Evolutionary conservation across 768 basidiomycete species (phyloP).

Genomic region (Boletus patriciae): DNA sequence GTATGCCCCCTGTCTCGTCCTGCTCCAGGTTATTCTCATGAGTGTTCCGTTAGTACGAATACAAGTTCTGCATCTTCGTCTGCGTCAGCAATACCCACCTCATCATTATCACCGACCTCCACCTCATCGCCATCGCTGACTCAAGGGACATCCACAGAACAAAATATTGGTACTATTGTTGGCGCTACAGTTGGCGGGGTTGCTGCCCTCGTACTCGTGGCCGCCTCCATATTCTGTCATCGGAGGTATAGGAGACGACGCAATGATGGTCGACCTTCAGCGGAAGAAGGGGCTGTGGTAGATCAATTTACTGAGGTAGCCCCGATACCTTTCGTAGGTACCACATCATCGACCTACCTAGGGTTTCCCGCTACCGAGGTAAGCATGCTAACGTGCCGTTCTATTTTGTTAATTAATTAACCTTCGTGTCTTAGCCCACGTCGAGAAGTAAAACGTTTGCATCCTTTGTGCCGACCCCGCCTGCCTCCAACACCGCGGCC

Average conservation of each 20-base stretch:
- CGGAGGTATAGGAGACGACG: not conserved
- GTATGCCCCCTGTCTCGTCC: not conserved
- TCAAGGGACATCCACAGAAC: not conserved
- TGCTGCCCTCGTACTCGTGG: not conserved
- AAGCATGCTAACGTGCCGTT: not conserved
- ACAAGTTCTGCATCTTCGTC: too few relatives aligned
- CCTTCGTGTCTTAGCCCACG: not conserved
- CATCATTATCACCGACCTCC: not conserved
- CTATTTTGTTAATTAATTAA: not conserved
- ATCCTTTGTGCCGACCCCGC: not conserved
- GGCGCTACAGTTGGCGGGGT: slow-evolving; percentile 8
- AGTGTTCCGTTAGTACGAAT: not conserved
- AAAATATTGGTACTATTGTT: slow-evolving; percentile 1
- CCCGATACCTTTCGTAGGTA: not conserved
- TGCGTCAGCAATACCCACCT: not conserved
- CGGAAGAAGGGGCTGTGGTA: not conserved
- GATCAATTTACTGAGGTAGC: slow-evolving; percentile 3
- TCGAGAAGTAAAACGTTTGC: not conserved
- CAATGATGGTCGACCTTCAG: not conserved
- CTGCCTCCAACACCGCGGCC: not conserved
- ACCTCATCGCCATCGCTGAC: too few relatives aligned
- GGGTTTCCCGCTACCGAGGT: not conserved
- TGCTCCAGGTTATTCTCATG: not conserved
- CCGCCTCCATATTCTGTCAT: slow-evolving; percentile 6
- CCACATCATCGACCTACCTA: too few relatives aligned